Base-by-base conservation (phyloP, 2,329 filamentous ascomycete species). In the Chalara sp. region DNA sequence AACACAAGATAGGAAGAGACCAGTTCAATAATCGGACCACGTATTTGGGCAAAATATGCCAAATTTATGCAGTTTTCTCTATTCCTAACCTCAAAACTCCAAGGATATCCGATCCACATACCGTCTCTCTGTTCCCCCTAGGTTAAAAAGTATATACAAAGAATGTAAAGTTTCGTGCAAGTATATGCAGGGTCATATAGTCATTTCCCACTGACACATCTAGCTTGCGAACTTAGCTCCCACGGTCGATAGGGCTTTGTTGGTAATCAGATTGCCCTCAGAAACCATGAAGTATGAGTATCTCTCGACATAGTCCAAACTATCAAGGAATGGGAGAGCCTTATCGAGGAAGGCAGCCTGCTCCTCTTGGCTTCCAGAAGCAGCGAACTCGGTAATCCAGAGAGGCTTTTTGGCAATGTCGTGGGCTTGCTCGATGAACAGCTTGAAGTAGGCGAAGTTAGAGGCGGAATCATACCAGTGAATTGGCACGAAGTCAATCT, bases 381-480 rank as follows among this genome's bases (percentile, higher is more conserved):
- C 61, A 7, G 60, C 62, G 51, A 70, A 70, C 60, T 76, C 73
- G n/a, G 70, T 73, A 28, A 75, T 59, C 68, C 67, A 75, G 45
- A 75, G 57, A 11, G 63, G 61, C n/a, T 44, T 44, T 13, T 47
- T 49, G 7, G 50, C 58, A 33, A 59, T 62, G 21, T 69, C 60
- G 6, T 51, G 51, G 46, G 66, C 66, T 13, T 71, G 68, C 11
- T 67, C 56, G 21, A 63, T 48, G 32, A 75, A 58, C 57, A 74
- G 70, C 44, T 60, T 51, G 64, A 74, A 68, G 65, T 75, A 72
- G 62, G 72, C 70, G n/a, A 37, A 37, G 54, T 69, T 65, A 35
- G 62, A 62, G 11, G 60, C 55, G 3, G 45, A 47, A 49, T 70
- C 70, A 54, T 76, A 76, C 72, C 72, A 76, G 58, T 76, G 73